Conservation (phyloP, 225 moss, liverwort and hornwort species). For the Pseudoscleropodium purum region DNA sequence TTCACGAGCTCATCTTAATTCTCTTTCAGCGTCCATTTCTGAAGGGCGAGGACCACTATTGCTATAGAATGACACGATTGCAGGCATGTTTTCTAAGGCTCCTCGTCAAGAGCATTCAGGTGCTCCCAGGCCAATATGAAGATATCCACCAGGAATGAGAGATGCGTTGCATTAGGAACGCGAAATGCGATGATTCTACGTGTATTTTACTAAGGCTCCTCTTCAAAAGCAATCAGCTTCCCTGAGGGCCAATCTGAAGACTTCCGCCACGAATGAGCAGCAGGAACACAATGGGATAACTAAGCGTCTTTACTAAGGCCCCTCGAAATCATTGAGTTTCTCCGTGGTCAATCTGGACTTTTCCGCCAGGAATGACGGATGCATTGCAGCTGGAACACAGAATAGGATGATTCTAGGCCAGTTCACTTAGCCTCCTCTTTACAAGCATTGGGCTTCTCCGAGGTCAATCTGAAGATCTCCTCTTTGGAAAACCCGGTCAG, state of each 20-base stretch:
- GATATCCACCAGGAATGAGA: slow-evolving; percentile 17
- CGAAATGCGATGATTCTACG: background rate
- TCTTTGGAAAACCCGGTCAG: slow-evolving; percentile 54
- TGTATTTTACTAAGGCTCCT: background rate
- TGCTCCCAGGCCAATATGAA: slow-evolving; percentile 36
- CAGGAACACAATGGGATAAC: background rate
- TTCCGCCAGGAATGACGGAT: slow-evolving; percentile 6
- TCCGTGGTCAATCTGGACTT: slow-evolving; percentile 37
- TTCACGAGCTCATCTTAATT: background rate
- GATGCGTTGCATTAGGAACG: background rate
- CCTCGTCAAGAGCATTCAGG: background rate
- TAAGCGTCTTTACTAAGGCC: background rate
- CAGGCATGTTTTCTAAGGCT: background rate
- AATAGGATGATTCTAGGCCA: background rate
- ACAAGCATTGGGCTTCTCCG: slow-evolving; percentile 10
- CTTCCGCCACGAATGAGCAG: slow-evolving; percentile 11
- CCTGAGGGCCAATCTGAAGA: slow-evolving; percentile 36
- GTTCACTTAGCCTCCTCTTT: background rate
- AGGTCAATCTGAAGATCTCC: slow-evolving; percentile 48
- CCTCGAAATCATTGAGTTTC: slow-evolving; percentile 4
- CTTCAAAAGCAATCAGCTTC: slow-evolving; percentile 4
- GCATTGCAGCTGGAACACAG: background rate
- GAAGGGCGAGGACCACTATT: background rate
- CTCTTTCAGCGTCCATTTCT: background rate
- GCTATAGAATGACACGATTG: background rate